Percentiles rank a stretch among this genome's conserved stretches.
These are phyloP conservation scores for Fusarium luffae DNA, from an alignment of 2,329 filamentous ascomycete genomes.

Conservation along the genomic window DNA sequence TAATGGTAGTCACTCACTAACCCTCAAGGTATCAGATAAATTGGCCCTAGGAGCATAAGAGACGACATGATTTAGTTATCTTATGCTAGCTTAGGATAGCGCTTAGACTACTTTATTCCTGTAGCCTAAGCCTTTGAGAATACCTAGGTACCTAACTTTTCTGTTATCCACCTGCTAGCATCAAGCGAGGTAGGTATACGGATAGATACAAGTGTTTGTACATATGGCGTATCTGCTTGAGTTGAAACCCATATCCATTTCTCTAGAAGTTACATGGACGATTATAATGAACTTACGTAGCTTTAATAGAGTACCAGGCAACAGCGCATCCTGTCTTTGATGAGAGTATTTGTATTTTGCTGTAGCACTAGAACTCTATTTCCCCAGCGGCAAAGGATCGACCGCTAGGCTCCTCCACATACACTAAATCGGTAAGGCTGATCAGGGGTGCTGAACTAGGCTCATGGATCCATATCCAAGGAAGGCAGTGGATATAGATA, in stretches of 20 bases:
- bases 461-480: neutral
- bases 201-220: neutral
- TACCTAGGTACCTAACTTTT: too few relatives aligned
- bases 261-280: too few relatives aligned
- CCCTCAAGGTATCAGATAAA: neutral
- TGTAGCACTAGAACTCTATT: neutral
- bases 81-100: neutral
- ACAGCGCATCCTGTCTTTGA: neutral
- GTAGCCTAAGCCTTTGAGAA: neutral
- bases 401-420: neutral
- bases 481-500: too few relatives aligned
- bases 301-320: too few relatives aligned
- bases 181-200: neutral
- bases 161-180: neutral
- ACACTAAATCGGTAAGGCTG: slow-evolving; percentile 30
- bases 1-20: too few relatives aligned
- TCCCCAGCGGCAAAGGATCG: neutral
- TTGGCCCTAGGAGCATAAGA: neutral
- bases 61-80: neutral
- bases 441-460: slow-evolving; percentile 2
- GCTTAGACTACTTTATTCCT: neutral
- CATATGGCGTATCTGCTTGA: too few relatives aligned
- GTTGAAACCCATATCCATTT: too few relatives aligned
- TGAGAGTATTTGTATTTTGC: neutral
- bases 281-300: too few relatives aligned